Conservation (phyloP, 73 alveolate genomes). For the Loxodes magnus region DNA sequence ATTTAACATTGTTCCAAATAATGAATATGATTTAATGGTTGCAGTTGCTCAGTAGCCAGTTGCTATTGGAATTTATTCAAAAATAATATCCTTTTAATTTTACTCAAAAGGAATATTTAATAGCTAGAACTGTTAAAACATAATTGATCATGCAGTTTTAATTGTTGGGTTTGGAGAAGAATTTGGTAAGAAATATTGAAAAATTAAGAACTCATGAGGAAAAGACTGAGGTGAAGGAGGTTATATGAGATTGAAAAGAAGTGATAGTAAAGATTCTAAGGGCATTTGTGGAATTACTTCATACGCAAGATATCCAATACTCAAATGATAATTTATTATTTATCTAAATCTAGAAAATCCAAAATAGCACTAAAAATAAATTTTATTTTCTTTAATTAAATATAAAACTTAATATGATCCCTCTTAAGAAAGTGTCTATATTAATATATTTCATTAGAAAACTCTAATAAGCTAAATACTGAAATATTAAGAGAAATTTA, state of each 20-base stretch:
- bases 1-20: too few relatives aligned
- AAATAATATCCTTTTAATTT: constrained; percentile 9
- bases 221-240: constrained; percentile 87
- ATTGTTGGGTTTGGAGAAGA: constrained; percentile 81
- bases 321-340: too few relatives aligned
- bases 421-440: too few relatives aligned
- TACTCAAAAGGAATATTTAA: constrained; percentile 37
- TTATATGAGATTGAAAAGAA: constrained; percentile 58
- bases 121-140: constrained; percentile 14
- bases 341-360: too few relatives aligned
- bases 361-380: too few relatives aligned
- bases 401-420: too few relatives aligned
- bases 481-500: too few relatives aligned
- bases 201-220: constrained; percentile 81
- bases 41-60: background rate
- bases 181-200: constrained; percentile 65
- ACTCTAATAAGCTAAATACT: too few relatives aligned
- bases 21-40: constrained; percentile 23
- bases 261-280: constrained; percentile 41
- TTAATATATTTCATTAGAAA: too few relatives aligned
- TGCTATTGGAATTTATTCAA: background rate
- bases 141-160: constrained; percentile 43
- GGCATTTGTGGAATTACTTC: constrained; percentile 27
- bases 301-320: constrained; percentile 23
- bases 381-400: too few relatives aligned